Evolutionary conservation across 208 protist species (phyloP), one percentile per base, ranked within the genome.

Genomic region (Crithidia brevicula): DNA sequence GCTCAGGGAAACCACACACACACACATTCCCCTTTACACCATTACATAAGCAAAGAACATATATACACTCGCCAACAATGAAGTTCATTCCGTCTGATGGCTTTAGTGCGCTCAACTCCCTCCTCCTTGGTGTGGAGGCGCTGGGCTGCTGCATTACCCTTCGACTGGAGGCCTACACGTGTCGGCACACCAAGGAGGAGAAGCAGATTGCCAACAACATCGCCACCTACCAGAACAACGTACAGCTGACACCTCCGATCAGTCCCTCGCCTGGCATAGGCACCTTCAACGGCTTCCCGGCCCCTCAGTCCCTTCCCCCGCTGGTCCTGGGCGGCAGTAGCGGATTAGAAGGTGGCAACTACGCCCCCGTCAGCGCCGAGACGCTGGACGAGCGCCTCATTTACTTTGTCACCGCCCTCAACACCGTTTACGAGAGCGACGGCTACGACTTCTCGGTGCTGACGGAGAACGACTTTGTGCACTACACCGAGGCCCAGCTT

Each of bases 391-490:
- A 93, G 31, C 76, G 88, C 2, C 73, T 93, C 1, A 72, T 93
- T 11, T 93, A 74, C 67, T 82, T 88, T 38, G 88, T 91, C 30
- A 83, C 85, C 4, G 84, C 84, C 1, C 65, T 93, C 36, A 93
- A 93, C 67, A 79, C 66, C 62, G 62, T 93, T 4, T 91, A 91
- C 74, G 77, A 74, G 36, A 72, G 78, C 25, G 88, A 93, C 50
- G 88, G 88, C 33, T 93, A 91, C 68, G 88, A 93, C 66, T 93
- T 93, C 67, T 84, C 88, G 4, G 82, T 89, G 4, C 78, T 93
- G 45, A 77, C 71, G 11, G 88, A 86, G 46, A 50, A 42, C 56
- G 85, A 93, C 67, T 93, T 93, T 79, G 76, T 86, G 11, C 25
- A 54, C 11, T 81, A 83, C 60, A 59, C 78, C 31, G 79, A 86